Base-by-base conservation (phyloP, 371 early-diverging fungal genomes). In the Mucor mucedo region DNA sequence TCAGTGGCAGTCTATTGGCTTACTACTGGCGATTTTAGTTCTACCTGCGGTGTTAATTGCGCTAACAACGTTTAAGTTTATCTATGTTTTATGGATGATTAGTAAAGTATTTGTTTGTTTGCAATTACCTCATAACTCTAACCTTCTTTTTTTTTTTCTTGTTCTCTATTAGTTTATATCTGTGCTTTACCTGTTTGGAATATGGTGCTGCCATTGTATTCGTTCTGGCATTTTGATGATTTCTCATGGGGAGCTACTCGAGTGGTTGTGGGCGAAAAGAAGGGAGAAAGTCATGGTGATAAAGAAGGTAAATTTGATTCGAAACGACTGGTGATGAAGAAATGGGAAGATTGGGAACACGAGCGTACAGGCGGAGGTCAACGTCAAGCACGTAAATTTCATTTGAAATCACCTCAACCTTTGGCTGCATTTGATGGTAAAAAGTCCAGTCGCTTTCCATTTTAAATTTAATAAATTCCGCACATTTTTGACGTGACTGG, bases 211-310 rank as follows among this genome's bases (percentile, higher is more conserved):
- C 99, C 99, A 3, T 60, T 92, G 3, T 98, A 98, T 66, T 91
- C 97, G 1, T 93, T 88, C 82, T 98, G 98, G 98, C 94, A 95
- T 70, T 94, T 97, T 76, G 98, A 98, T 66, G 96, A 98, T 77
- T 96, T 98, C 69, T 85, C 89, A 29, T 98, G 98, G 95, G 95
- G 95, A 54, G 89, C 90, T 28, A 94, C 95, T 4, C 84, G 95
- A 57, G 87, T 91, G 53, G 86, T 93, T 14, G 72, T 84, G 4
- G 96, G 88, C 16, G 88, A 90, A 67, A 84, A 82, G 70, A 85
- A 84, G 50, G 87, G 78, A 9, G 81, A 88, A 60, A 65, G 86
- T 56, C 80, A 88, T 74, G 83, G 86, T 38, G 85, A 80, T 69
- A 69, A 70, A 6, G 91, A 91, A 48, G 83, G 84, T 49, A 87